These are phyloP conservation scores for Raphanus hybrid DNA, from an alignment of 441 rosid genomes.

Conservation along the genomic window DNA sequence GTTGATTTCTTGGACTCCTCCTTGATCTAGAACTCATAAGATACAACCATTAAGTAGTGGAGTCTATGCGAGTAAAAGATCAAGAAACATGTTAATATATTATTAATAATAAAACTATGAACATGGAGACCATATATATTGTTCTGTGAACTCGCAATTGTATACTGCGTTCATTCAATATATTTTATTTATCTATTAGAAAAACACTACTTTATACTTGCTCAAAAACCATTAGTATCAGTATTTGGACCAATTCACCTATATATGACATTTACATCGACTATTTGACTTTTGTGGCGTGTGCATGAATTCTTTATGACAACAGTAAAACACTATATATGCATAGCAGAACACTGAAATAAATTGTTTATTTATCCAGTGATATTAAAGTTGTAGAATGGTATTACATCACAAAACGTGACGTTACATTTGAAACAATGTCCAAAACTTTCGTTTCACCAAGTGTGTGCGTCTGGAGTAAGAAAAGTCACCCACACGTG, in stretches of 20 bases:
- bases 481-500: conserved; percentile 14
- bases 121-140: neutral
- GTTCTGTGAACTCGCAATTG: neutral
- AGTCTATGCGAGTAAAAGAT: neutral
- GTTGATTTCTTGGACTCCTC: conserved; percentile 32
- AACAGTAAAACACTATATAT: neutral
- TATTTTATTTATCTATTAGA: neutral
- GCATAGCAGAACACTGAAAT: conserved; percentile 26
- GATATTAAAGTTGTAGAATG: neutral
- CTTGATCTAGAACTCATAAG: conserved; percentile 30
- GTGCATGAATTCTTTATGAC: neutral
- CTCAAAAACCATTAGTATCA: neutral
- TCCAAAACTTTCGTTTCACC: conserved; percentile 8
- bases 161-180: neutral
- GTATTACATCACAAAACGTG: conserved; percentile 29
- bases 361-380: conserved; percentile 13
- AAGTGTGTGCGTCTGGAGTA: conserved; percentile 23
- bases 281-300: neutral
- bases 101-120: neutral
- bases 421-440: neutral
- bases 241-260: neutral
- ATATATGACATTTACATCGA: neutral
- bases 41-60: neutral
- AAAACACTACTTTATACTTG: neutral
- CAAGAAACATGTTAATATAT: neutral